Evolutionary conservation across 768 basidiomycete species (phyloP).

Genomic region (Hypholoma fasciculare): DNA sequence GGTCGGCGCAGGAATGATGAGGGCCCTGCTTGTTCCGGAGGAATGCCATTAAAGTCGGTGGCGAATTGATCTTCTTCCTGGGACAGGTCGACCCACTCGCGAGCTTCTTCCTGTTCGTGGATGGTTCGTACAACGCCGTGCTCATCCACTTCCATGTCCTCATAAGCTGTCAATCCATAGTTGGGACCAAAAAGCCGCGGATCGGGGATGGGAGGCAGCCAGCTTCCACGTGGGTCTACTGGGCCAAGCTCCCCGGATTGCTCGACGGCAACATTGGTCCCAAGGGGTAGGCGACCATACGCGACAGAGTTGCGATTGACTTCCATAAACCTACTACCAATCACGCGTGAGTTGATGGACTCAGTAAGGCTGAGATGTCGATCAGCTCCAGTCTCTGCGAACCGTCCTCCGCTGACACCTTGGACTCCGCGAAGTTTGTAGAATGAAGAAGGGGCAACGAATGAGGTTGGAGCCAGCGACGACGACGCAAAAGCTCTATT

Average conservation of each 20-base stretch:
- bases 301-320: slow-evolving; percentile 59
- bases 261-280: slow-evolving; percentile 55
- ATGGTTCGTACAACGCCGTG: slow-evolving; percentile 31
- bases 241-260: slow-evolving; percentile 51
- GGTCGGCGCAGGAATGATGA: slow-evolving; percentile 37
- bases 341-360: slow-evolving; percentile 59
- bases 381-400: slow-evolving; percentile 43
- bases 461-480: slow-evolving; percentile 74
- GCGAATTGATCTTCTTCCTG: slow-evolving; percentile 39
- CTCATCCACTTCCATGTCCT: slow-evolving; percentile 36
- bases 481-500: slow-evolving; percentile 69
- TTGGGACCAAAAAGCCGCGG: slow-evolving; percentile 57
- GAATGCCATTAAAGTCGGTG: slow-evolving; percentile 37
- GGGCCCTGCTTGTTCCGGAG: slow-evolving; percentile 32
- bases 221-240: slow-evolving; percentile 26
- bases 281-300: slow-evolving; percentile 60
- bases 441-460: slow-evolving; percentile 77
- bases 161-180: slow-evolving; percentile 34
- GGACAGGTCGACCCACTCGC: slow-evolving; percentile 64
- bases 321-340: slow-evolving; percentile 75
- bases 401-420: slow-evolving; percentile 60
- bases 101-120: slow-evolving; percentile 29
- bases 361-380: slow-evolving; percentile 51
- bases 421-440: slow-evolving; percentile 69
- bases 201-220: slow-evolving; percentile 50